Conservation (phyloP, 1,139 yeast species). For the Taiozyma onychis region DNA sequence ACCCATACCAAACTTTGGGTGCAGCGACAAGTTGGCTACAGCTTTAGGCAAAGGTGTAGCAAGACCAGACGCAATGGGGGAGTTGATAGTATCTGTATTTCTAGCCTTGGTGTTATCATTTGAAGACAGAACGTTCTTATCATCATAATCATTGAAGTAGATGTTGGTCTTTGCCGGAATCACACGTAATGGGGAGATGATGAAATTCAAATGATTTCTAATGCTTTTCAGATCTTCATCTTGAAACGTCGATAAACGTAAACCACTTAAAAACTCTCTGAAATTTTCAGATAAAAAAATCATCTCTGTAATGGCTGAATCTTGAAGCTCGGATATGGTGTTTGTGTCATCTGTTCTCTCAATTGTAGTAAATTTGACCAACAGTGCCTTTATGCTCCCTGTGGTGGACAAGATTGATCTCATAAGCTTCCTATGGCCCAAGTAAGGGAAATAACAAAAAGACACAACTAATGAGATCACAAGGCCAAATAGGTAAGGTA, state of each 20-base stretch:
- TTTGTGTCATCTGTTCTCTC: conserved; percentile 17
- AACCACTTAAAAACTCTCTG: conserved; percentile 39
- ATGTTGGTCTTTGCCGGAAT: conserved; percentile 30
- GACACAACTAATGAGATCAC: conserved; percentile 33
- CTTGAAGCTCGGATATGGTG: conserved; percentile 19
- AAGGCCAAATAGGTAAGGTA: conserved; percentile 40
- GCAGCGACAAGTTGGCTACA: conserved; percentile 4
- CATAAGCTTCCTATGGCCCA: conserved; percentile 31
- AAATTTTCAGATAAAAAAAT: conserved; percentile 34
- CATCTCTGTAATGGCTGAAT: conserved; percentile 28
- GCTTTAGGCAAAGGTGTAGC: conserved; percentile 23
- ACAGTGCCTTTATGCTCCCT: conserved; percentile 21
- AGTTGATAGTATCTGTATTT: conserved; percentile 2
- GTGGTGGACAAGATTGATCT: conserved; percentile 21
- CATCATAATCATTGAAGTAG: conserved; percentile 5
- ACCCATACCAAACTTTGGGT: conserved; percentile 2
- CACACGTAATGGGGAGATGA: conserved; percentile 35
- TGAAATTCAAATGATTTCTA: conserved; percentile 36
- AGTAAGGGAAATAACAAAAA: conserved; percentile 32
- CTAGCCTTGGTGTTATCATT: conserved; percentile 1
- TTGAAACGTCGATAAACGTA: conserved; percentile 32
- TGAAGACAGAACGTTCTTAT: not conserved
- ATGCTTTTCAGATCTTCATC: conserved; percentile 29
- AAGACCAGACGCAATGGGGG: conserved; percentile 17
- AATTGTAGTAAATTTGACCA: conserved; percentile 17